These are phyloP conservation scores for Rhododendron vialii DNA, from an alignment of 148 eudicot genomes.

Conservation along the genomic window DNA sequence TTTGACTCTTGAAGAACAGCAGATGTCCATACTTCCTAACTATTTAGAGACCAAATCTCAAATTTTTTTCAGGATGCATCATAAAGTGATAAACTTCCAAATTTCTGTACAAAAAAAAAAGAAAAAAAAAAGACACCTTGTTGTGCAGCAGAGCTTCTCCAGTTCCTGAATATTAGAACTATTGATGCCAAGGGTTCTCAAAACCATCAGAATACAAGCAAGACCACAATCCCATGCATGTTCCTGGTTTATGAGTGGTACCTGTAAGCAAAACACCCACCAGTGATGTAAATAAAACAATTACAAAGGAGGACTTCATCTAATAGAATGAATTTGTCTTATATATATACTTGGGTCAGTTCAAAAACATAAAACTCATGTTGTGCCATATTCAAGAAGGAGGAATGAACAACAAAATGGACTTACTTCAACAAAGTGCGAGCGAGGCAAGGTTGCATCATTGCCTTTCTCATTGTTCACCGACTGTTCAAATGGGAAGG, in stretches of 20 bases:
- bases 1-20: background rate
- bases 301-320: background rate
- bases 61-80: background rate
- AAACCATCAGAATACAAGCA: constrained; percentile 93
- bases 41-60: background rate
- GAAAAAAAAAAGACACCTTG: constrained; percentile 43
- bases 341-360: background rate
- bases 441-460: constrained; percentile 36
- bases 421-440: constrained; percentile 64
- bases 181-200: constrained; percentile 59
- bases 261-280: constrained; percentile 30
- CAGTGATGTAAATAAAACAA: background rate
- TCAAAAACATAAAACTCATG: background rate
- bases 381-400: background rate
- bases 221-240: constrained; percentile 96
- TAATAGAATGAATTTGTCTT: background rate
- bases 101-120: background rate
- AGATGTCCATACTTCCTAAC: background rate
- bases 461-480: constrained; percentile 18
- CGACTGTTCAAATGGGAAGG: constrained; percentile 29
- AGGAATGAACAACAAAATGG: constrained; percentile 2
- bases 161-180: constrained; percentile 50
- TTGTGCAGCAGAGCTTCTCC: constrained; percentile 60
- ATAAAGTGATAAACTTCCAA: background rate
- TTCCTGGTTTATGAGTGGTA: constrained; percentile 74